Conservation (phyloP, 2,329 filamentous ascomycete species). For the Verticillium alfalfae region DNA sequence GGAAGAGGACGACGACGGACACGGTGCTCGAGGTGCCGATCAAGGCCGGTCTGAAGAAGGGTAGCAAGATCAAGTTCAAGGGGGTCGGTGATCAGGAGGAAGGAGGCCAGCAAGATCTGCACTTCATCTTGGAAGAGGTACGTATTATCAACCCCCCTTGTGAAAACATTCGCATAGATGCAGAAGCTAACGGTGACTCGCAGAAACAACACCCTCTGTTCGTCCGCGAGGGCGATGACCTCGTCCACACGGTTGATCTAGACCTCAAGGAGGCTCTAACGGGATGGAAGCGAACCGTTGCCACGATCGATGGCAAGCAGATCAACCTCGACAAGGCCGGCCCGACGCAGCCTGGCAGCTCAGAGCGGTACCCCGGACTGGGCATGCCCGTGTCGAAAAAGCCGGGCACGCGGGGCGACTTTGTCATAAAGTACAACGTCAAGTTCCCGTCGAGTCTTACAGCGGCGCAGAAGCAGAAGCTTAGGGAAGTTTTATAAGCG, state of each 20-base stretch:
- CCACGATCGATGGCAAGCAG: conserved; percentile 88
- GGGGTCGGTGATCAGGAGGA: conserved; percentile 98
- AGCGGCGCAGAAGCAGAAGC: conserved; percentile 67
- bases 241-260: conserved; percentile 73
- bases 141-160: conserved; percentile 24
- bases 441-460: conserved; percentile 82
- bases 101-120: conserved; percentile 89
- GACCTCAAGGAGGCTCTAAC: conserved; percentile 90
- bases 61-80: conserved; percentile 97
- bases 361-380: conserved; percentile 75
- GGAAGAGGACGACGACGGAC: conserved; percentile 82
- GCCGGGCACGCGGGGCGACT: conserved; percentile 75
- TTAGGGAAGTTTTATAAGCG: conserved; percentile 69
- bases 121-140: conserved; percentile 93
- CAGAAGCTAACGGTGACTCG: conserved; percentile 30
- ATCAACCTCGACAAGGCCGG: conserved; percentile 74
- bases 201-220: conserved; percentile 85
- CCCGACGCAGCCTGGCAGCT: conserved; percentile 78
- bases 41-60: conserved; percentile 91
- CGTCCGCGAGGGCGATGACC: conserved; percentile 81
- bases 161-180: not conserved
- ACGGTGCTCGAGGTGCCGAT: conserved; percentile 92
- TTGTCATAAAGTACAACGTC: conserved; percentile 86
- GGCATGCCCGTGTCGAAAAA: conserved; percentile 96
- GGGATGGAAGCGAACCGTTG: conserved; percentile 86